Base-by-base conservation (phyloP, 2,329 filamentous ascomycete species). In the Pseudocercospora fuligena region DNA sequence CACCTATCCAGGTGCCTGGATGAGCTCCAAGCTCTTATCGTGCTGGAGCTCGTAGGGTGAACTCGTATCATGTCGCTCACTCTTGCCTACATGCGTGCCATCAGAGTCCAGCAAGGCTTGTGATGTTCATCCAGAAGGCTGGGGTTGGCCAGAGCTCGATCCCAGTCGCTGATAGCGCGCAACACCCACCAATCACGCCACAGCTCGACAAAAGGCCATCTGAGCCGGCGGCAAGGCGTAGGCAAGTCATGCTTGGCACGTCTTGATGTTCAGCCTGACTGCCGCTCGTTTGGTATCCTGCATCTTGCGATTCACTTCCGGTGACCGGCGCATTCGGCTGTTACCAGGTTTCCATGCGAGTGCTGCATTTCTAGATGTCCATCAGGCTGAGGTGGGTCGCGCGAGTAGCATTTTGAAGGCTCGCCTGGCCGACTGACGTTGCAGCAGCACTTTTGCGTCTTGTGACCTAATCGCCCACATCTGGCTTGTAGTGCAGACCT, bases 141-240 rank as follows among this genome's bases (percentile, higher is more conserved):
- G 25, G 51, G 51, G 16, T 56, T 12, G 51, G 51, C 51, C 51
- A 56, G 51, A 56, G 51, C 51, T 56, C 51, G 23, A 56, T n/a
- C 51, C 51, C 25, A 31, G 51, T 19, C 16, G 51, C 51, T 56
- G 51, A 56, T 56, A 56, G 51, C 51, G 51, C 51, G 51, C 23
- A 25, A 56, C 16, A 11, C 25, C 51, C 51, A 31, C 51, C 51
- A 56, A 33, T 56, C 25, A 31, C 51, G 27, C 16, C 23, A n/a
- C 14, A 56, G 8, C 27, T n/a, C 12, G 12, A 56, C 51, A 8
- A 27, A 16, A 33, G n/a, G 16, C 23, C 16, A 29, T 31, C 27
- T 31, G 51, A 56, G 51, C 51, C 51, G 51, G 9, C 51, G 51
- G 51, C 51, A 29, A 54, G 51, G 51, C 51, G 51, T 29, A 54